Percentiles rank a stretch among this genome's conserved stretches.
phyloP scores from a whole-genome alignment of 306 rosid genomes.

The Acacia melanoxylon region DNA sequence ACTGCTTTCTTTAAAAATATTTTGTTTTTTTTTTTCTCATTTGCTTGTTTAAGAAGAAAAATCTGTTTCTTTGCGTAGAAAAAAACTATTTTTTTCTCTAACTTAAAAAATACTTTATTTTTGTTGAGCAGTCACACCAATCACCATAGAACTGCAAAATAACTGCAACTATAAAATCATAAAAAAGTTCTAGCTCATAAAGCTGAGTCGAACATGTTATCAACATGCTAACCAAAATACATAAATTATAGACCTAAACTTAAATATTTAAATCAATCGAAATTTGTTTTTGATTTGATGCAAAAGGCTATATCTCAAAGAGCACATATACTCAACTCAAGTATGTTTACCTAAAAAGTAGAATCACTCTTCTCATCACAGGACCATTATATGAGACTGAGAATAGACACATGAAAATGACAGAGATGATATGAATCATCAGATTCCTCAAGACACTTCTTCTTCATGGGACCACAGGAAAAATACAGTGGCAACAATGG shows the following conservation, averaged over 20 bases:
- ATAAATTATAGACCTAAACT: background rate
- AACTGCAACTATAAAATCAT: background rate
- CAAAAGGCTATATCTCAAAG: background rate
- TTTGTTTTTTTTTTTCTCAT: background rate
- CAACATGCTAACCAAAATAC: background rate
- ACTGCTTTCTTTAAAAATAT: background rate
- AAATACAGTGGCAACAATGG: constrained; percentile 32
- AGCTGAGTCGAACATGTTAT: background rate
- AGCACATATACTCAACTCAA: background rate
- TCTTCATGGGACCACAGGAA: constrained; percentile 21
- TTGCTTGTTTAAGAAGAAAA: background rate
- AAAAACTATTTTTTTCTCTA: background rate
- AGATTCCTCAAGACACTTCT: constrained; percentile 29
- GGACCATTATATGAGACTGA: constrained; percentile 25
- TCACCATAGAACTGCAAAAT: background rate
- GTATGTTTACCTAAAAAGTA: background rate
- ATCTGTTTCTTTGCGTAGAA: no score
- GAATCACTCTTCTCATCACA: constrained; percentile 33
- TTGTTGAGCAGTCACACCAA: background rate
- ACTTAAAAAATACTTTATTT: background rate
- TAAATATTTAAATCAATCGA: background rate
- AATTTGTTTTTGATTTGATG: background rate
- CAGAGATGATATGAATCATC: constrained; percentile 38
- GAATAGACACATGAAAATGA: constrained; percentile 41
- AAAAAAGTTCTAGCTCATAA: background rate